phyloP scores from a whole-genome alignment of 1,284 basidiomycete genomes.

The Inonotus hispidus region DNA sequence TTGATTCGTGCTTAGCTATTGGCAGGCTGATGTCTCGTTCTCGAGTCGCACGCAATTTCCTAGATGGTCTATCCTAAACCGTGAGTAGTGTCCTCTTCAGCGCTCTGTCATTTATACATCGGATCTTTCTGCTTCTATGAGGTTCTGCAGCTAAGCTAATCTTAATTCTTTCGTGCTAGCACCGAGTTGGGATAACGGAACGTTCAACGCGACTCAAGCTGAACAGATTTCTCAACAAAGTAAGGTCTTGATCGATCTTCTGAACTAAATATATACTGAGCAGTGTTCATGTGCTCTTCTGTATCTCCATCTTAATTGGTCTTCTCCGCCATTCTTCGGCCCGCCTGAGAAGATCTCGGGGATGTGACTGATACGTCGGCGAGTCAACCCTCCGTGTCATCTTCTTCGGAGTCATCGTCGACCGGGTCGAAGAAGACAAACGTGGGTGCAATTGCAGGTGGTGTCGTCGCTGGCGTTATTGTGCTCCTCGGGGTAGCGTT shows the following conservation, averaged over 20 bases:
- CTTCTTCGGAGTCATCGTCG: background rate
- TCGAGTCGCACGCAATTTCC: conserved; percentile 4
- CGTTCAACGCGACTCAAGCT: conserved; percentile 13
- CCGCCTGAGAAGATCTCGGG: conserved; percentile 4
- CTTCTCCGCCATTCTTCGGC: background rate
- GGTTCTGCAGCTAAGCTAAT: background rate
- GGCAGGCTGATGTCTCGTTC: background rate
- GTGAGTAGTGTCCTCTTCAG: conserved; percentile 1
- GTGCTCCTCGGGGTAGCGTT: background rate
- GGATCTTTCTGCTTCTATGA: background rate
- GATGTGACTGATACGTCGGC: conserved; percentile 13
- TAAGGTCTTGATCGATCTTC: background rate
- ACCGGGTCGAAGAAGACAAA: background rate
- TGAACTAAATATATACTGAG: background rate
- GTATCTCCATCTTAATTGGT: background rate
- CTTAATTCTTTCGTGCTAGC: background rate
- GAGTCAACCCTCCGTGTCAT: conserved; percentile 9
- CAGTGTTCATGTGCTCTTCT: background rate
- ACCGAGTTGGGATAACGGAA: conserved; percentile 3
- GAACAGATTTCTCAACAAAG: conserved; percentile 10
- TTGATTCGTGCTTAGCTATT: background rate
- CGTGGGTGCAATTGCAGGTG: conserved; percentile 16
- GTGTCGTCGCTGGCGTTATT: conserved; percentile 11
- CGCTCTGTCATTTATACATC: background rate
- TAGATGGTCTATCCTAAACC: conserved; percentile 14